Evolutionary conservation across 768 basidiomycete genomes (phyloP).

Genomic region (Mycena pura): DNA sequence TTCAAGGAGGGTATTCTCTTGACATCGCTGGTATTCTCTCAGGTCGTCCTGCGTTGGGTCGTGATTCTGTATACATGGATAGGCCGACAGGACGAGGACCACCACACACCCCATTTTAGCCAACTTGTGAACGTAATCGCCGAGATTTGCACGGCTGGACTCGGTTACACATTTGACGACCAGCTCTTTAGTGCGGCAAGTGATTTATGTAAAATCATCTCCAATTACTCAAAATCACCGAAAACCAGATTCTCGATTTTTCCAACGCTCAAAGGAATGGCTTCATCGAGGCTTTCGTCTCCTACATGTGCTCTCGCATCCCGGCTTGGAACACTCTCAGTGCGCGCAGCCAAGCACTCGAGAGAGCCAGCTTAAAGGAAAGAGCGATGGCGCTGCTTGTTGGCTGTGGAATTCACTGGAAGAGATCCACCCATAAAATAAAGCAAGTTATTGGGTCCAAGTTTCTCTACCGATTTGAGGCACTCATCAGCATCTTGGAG

Average conservation of each 20-base stretch:
- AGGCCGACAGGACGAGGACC: not conserved
- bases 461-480: not conserved
- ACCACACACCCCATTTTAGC: not conserved
- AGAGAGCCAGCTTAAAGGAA: not conserved
- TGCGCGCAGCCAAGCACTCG: not conserved
- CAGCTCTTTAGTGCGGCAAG: not conserved
- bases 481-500: not conserved
- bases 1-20: constrained; percentile 7
- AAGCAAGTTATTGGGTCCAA: not conserved
- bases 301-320: constrained; percentile 1
- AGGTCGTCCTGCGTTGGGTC: not conserved
- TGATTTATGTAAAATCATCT: not conserved
- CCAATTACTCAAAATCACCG: not conserved
- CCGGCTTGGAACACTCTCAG: constrained; percentile 2
- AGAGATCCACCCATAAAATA: not conserved
- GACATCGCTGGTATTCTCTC: not conserved
- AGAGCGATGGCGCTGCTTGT: not conserved
- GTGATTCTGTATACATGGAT: constrained; percentile 6
- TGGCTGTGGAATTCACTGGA: constrained; percentile 5
- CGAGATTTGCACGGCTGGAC: not conserved
- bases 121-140: constrained; percentile 4
- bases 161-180: not conserved
- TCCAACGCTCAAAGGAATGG: constrained; percentile 6
- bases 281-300: not conserved
- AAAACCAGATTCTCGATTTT: constrained; percentile 7